Percentiles rank a stretch among this genome's conserved stretches.
Evolutionary conservation across 495 filamentous ascomycete species (phyloP).

Genomic region (Lepidopterella palustris): DNA sequence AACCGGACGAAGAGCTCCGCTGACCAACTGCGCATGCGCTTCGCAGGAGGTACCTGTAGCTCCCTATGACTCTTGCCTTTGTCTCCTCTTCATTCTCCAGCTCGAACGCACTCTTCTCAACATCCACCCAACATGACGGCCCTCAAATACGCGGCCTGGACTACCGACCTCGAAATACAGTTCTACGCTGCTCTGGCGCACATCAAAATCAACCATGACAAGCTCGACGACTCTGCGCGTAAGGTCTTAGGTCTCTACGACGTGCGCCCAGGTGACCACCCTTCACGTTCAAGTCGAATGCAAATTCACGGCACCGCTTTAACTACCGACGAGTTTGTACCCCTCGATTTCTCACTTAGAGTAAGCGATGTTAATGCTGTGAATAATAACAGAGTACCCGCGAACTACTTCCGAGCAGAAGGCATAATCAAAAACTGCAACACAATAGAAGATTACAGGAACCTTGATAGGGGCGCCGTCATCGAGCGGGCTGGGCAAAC

Average conservation of each 20-base stretch:
- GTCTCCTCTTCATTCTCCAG: not conserved
- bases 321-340: constrained; percentile 68
- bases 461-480: constrained; percentile 62
- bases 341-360: not conserved
- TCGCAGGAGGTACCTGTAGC: not conserved
- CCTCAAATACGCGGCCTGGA: constrained; percentile 73
- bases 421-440: constrained; percentile 95
- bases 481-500: constrained; percentile 67
- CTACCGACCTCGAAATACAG: constrained; percentile 87
- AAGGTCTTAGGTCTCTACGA: constrained; percentile 85
- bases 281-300: constrained; percentile 71
- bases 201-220: constrained; percentile 93
- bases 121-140: constrained; percentile 20
- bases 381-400: constrained; percentile 53
- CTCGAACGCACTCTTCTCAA: not conserved
- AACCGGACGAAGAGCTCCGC: no score
- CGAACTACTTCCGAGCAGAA: constrained; percentile 72
- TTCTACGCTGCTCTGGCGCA: constrained; percentile 87
- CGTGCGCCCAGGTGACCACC: constrained; percentile 59
- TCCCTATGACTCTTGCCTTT: constrained; percentile 8
- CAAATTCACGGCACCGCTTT: constrained; percentile 83
- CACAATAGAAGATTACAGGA: constrained; percentile 87
- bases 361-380: not conserved
- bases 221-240: constrained; percentile 85
- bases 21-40: constrained; percentile 9